A percentile compares a stretch with the other conserved stretches of the same genome.
Conservation (phyloP, 73 alveolate genomes). For the Tetrahymena elliotti region DNA sequence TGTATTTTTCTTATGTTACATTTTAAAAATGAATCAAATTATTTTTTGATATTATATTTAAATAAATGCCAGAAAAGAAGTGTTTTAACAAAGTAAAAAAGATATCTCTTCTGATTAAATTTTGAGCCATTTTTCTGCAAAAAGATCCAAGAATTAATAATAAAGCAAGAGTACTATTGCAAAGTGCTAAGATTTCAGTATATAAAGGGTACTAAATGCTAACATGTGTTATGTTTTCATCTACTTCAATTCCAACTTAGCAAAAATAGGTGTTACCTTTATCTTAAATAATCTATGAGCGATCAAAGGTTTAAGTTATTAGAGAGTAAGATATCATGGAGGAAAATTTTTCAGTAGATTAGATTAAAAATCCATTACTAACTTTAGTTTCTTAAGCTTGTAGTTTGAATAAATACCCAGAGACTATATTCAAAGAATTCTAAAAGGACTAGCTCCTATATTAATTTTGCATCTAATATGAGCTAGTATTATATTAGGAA, state of each 20-base stretch:
- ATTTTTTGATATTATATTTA: too few relatives aligned
- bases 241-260: neutral
- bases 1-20: too few relatives aligned
- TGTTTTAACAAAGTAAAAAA: too few relatives aligned
- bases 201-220: neutral
- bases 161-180: neutral
- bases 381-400: neutral
- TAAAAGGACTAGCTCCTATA: too few relatives aligned
- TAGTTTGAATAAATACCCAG: neutral
- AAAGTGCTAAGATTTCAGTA: neutral
- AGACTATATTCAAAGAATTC: neutral
- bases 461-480: too few relatives aligned
- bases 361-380: neutral
- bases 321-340: neutral
- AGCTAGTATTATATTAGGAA: too few relatives aligned
- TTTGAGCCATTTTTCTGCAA: neutral
- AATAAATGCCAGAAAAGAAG: too few relatives aligned
- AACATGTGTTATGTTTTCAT: neutral
- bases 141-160: neutral
- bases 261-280: neutral
- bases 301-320: neutral
- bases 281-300: too few relatives aligned
- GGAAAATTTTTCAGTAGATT: neutral
- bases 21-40: too few relatives aligned
- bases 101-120: neutral